Percentiles rank a stretch among this genome's conserved stretches.
phyloP scores from a whole-genome alignment of 495 filamentous ascomycete species.

The Oleoguttula mirabilis region DNA sequence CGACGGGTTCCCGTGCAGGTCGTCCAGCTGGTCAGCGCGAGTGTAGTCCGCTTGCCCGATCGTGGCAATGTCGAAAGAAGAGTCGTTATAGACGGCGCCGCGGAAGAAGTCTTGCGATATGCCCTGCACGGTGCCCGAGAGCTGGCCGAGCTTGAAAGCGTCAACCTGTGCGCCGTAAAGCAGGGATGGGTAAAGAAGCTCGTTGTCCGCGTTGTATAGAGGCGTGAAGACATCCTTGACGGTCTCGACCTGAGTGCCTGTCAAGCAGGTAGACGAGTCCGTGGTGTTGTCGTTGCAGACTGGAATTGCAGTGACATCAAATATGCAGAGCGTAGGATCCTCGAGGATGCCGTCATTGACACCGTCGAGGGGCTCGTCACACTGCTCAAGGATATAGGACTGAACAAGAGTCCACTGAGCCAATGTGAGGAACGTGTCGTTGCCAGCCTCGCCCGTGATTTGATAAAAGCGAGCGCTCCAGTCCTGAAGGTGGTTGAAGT shows the following conservation, averaged over 20 bases:
- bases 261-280: slow-evolving; percentile 21
- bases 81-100: slow-evolving; percentile 43
- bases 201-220: slow-evolving; percentile 15
- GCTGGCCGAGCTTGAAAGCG: slow-evolving; percentile 8
- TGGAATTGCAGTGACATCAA: slow-evolving; percentile 12
- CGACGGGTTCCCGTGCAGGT: slow-evolving; percentile 40
- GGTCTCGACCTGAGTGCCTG: slow-evolving; percentile 12
- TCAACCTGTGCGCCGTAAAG: slow-evolving; percentile 21
- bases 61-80: slow-evolving; percentile 35
- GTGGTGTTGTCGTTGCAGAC: slow-evolving; percentile 13
- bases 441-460: slow-evolving; percentile 31
- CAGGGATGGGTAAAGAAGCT: slow-evolving; percentile 24
- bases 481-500: slow-evolving; percentile 39
- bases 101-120: slow-evolving; percentile 28
- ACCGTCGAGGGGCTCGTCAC: slow-evolving; percentile 20
- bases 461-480: slow-evolving; percentile 44
- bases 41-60: slow-evolving; percentile 34
- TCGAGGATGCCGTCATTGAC: slow-evolving; percentile 25
- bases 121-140: slow-evolving; percentile 11
- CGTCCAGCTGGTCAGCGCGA: slow-evolving; percentile 22
- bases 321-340: slow-evolving; percentile 23
- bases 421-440: slow-evolving; percentile 22
- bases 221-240: slow-evolving; percentile 13
- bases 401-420: slow-evolving; percentile 23
- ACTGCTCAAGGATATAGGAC: slow-evolving; percentile 17